Conservation (phyloP, 768 basidiomycete genomes). For the Phanerodontia chrysosporium region DNA sequence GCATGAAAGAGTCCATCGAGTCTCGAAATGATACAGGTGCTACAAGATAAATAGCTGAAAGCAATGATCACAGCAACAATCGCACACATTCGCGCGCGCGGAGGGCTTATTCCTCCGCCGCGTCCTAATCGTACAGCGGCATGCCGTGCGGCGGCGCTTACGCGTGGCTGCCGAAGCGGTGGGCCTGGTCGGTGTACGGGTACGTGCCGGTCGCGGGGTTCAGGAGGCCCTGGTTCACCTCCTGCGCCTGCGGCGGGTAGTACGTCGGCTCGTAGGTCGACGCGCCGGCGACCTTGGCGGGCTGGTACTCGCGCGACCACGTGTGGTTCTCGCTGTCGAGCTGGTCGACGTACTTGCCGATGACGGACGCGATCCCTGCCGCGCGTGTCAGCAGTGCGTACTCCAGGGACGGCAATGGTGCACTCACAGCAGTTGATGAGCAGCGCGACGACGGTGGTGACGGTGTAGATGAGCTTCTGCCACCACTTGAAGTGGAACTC, state of each 20-base stretch:
- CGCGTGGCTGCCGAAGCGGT: constrained; percentile 19
- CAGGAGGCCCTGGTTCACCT: constrained; percentile 24
- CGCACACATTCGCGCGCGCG: neutral
- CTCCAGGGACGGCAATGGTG: no score
- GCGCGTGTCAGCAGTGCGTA: neutral
- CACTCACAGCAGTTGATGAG: constrained; percentile 23
- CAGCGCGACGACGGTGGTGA: constrained; percentile 15
- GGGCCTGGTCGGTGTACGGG: constrained; percentile 22
- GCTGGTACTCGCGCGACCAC: constrained; percentile 24
- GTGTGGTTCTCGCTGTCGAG: constrained; percentile 23
- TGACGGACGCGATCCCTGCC: constrained; percentile 22
- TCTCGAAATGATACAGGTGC: neutral
- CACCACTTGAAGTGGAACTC: constrained; percentile 15
- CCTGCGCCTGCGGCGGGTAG: constrained; percentile 15
- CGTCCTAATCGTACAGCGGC: no score
- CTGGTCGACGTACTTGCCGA: constrained; percentile 26
- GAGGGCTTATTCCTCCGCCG: neutral
- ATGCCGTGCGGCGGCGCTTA: neutral
- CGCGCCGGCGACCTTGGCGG: constrained; percentile 12
- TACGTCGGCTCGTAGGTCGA: constrained; percentile 15
- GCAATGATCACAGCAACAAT: neutral
- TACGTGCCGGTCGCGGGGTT: constrained; percentile 18
- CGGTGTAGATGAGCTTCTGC: constrained; percentile 21
- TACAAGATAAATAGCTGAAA: constrained; percentile 3
- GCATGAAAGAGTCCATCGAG: constrained; percentile 1